Evolutionary conservation across 257 asterid species (phyloP), one percentile per base, ranked within the genome.

Genomic region (Orobanche coerulescens): DNA sequence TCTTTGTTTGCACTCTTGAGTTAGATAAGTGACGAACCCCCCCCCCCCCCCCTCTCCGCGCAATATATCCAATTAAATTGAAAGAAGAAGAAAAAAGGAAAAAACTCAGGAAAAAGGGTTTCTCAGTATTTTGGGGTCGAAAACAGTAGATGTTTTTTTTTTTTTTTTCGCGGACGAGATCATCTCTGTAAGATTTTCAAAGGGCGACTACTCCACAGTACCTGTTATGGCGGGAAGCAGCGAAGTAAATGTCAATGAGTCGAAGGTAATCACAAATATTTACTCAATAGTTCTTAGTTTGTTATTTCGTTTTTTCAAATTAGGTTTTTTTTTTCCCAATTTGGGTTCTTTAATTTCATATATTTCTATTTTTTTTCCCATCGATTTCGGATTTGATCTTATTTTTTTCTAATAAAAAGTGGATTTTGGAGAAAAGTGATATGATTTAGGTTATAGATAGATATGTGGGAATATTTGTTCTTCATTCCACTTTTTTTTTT

Each of bases 171-270:
- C 20, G 5, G 7, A 42, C 2, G 49, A 26, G 76, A 70, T 71
- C 77, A 37, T 33, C 4, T 47, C 5, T 1, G 58, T 26, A 6
- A 20, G 43, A 46, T 58, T 63, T 42, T 39, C 6, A 15, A 4
- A 10, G 55, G 12, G 42, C 31, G 57, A 30, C 39, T 68, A 52
- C 18, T 28, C 15, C 28, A 13, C 37, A 22, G 36, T 36, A 20
- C 12, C 56, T 13, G 60, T 63, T 48, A 80, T 80, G 86, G 83
- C 81, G 23, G 81, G 83, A 23, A 75, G 79, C 61, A 73, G 75
- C 44, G 78, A 80, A 69, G 81, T 77, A 7, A 80, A 77, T 23
- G 73, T 46, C 64, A 77, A 58, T 37, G 86, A 80, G 74, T 81
- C 86, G 4, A 67, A 71, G 89, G 94, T 84, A 75, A 54, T 54